Percentiles rank a stretch among this genome's conserved stretches.
phyloP scores from a whole-genome alignment of 257 asterid genomes.

The Knoxia roxburghii region DNA sequence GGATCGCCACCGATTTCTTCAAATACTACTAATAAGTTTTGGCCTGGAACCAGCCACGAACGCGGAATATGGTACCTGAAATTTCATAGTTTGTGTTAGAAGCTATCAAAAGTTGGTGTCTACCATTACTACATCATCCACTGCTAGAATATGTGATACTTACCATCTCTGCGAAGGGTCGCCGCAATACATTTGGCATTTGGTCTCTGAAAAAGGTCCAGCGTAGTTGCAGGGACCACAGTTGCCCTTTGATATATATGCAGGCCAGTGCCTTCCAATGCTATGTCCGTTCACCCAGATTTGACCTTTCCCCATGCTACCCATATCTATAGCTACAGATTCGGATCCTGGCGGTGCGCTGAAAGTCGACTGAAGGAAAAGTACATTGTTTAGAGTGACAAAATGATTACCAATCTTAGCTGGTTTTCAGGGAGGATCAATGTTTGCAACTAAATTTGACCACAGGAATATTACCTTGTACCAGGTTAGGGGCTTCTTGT shows the following conservation, averaged over 20 bases:
- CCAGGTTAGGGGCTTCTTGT: constrained; percentile 89
- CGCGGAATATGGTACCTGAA: constrained; percentile 81
- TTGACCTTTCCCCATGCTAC: constrained; percentile 90
- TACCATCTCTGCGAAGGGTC: constrained; percentile 96
- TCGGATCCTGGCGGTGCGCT: constrained; percentile 69
- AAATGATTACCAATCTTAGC: neutral
- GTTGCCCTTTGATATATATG: constrained; percentile 61
- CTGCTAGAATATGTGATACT: constrained; percentile 19
- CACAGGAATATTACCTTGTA: constrained; percentile 56
- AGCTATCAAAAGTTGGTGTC: neutral
- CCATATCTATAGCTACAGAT: constrained; percentile 81
- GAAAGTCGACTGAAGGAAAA: constrained; percentile 48
- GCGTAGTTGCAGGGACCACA: constrained; percentile 68
- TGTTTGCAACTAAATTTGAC: neutral
- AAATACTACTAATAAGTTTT: constrained; percentile 61
- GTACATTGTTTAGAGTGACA: neutral
- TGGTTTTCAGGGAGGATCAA: neutral
- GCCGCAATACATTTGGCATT: constrained; percentile 70
- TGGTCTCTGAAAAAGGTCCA: constrained; percentile 61
- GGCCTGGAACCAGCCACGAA: constrained; percentile 70
- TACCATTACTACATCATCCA: neutral
- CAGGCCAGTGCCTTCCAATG: constrained; percentile 94
- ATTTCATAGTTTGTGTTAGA: constrained; percentile 11
- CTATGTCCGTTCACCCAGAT: constrained; percentile 87
- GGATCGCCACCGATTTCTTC: constrained; percentile 91